Percentiles rank a stretch among this genome's conserved stretches.
Evolutionary conservation across 2,329 filamentous ascomycete species (phyloP).

Genomic region (Rachicladosporium sp.): DNA sequence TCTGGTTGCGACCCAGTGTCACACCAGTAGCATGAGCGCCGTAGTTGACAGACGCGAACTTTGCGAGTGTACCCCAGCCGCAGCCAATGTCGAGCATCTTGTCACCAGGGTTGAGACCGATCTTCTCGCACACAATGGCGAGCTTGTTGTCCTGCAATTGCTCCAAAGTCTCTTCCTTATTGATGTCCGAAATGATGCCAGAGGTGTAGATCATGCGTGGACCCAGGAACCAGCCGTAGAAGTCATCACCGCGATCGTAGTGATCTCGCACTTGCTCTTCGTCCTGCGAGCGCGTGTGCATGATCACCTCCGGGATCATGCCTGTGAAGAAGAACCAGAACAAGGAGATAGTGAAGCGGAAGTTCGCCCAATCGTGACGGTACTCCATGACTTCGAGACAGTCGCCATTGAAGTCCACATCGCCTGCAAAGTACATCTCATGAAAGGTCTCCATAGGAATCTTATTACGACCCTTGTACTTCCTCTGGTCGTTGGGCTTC

Average conservation of each 20-base stretch:
- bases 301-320: constrained; percentile 80
- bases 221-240: constrained; percentile 96
- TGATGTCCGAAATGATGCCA: constrained; percentile 79
- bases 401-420: constrained; percentile 93
- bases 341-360: constrained; percentile 74
- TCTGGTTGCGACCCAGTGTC: constrained; percentile 91
- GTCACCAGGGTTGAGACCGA: constrained; percentile 69
- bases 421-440: constrained; percentile 93
- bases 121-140: constrained; percentile 90
- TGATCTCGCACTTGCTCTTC: constrained; percentile 96
- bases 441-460: constrained; percentile 89
- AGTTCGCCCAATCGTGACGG: constrained; percentile 93
- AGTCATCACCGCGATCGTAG: constrained; percentile 96
- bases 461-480: constrained; percentile 66
- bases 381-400: constrained; percentile 81
- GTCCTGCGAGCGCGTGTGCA: constrained; percentile 88
- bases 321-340: constrained; percentile 81
- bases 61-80: constrained; percentile 92
- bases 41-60: constrained; percentile 86
- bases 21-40: constrained; percentile 76
- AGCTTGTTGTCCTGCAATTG: constrained; percentile 97
- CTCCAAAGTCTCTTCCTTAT: constrained; percentile 80
- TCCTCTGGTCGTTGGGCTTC: constrained; percentile 43
- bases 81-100: constrained; percentile 87
- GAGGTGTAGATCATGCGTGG: constrained; percentile 99